Percentiles rank a stretch among this genome's conserved stretches.
Evolutionary conservation across 2,329 filamentous ascomycete genomes (phyloP).

Genomic region (Aspergillus oerlinghausenensis): DNA sequence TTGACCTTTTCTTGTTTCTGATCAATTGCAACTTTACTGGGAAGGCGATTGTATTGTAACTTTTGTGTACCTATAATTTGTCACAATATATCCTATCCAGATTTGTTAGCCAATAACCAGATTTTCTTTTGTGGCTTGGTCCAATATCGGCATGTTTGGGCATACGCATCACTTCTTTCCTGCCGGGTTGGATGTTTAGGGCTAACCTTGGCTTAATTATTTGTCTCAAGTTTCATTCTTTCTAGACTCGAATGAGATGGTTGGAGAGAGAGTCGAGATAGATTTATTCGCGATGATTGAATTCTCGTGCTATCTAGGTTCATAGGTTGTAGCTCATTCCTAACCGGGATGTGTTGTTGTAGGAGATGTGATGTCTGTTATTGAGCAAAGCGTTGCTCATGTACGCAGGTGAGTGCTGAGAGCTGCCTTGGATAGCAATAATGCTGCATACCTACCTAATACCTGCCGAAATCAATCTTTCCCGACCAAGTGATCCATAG

Average conservation of each 20-base stretch:
- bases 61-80: neutral
- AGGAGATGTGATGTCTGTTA: neutral
- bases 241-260: neutral
- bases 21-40: neutral
- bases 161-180: neutral
- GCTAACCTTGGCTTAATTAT: neutral
- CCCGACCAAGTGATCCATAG: neutral
- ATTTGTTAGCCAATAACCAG: neutral
- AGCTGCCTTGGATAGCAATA: too few species aligned
- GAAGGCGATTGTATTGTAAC: neutral
- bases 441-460: neutral
- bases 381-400: neutral
- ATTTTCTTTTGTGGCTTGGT: neutral
- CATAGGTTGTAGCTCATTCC: neutral
- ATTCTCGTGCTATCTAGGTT: neutral
- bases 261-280: neutral
- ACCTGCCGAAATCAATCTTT: neutral
- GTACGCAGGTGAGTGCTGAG: neutral
- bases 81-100: neutral
- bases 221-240: neutral
- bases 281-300: neutral
- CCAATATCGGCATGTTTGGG: neutral
- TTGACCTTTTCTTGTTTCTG: conserved; percentile 11
- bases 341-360: neutral
- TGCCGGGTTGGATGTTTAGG: neutral